Conservation (phyloP, 2,329 filamentous ascomycete genomes). For the Calonectria crousiana region DNA sequence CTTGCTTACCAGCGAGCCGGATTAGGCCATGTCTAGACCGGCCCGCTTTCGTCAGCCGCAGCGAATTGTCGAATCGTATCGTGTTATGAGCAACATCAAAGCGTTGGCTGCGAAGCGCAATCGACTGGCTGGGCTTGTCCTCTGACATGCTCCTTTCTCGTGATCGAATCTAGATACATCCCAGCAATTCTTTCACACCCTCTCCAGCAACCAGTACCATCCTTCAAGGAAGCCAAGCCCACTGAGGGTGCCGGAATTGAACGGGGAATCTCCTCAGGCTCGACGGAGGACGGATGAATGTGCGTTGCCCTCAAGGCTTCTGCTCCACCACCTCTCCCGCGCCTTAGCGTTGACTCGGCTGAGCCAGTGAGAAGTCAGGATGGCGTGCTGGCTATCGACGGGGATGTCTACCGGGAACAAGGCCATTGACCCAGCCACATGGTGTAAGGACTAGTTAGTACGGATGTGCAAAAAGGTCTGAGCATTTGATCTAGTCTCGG, state of each 20-base stretch:
- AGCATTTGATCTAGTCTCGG: neutral
- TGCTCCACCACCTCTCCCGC: constrained; percentile 23
- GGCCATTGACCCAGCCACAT: constrained; percentile 20
- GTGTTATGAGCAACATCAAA: neutral
- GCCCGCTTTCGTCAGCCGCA: neutral
- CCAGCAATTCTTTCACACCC: constrained; percentile 24
- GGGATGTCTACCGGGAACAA: constrained; percentile 3
- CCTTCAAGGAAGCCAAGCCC: constrained; percentile 15
- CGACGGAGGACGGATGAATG: constrained; percentile 25
- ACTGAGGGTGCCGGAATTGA: neutral
- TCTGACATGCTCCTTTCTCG: constrained; percentile 18
- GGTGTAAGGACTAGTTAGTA: constrained; percentile 6
- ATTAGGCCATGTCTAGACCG: neutral
- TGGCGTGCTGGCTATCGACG: constrained; percentile 7
- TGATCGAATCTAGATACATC: constrained; percentile 31
- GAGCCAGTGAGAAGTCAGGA: constrained; percentile 27
- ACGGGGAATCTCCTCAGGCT: constrained; percentile 19
- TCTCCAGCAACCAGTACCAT: constrained; percentile 18
- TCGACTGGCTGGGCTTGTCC: neutral
- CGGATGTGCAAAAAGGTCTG: constrained; percentile 5
- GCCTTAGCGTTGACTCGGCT: constrained; percentile 26
- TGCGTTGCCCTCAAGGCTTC: constrained; percentile 10
- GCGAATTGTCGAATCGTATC: constrained; percentile 14
- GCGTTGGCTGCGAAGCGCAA: neutral
- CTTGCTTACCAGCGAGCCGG: neutral